Evolutionary conservation across 441 rosid genomes (phyloP).

Genomic region (Eugenia klotzschiana): DNA sequence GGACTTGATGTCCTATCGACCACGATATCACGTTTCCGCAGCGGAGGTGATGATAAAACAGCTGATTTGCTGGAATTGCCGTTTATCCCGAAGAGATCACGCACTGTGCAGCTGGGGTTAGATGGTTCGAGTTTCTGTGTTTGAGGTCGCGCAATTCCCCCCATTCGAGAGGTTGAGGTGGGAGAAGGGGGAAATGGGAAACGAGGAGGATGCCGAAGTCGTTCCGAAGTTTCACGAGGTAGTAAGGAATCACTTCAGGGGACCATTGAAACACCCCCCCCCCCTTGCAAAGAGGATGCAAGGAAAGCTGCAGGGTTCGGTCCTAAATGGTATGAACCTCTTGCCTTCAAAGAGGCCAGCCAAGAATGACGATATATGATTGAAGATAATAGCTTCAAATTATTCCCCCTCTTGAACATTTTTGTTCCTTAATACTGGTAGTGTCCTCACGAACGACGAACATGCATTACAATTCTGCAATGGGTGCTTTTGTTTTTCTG

Average conservation of each 20-base stretch:
- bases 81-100: constrained; percentile 76
- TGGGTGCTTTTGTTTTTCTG: not conserved
- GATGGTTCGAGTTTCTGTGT: constrained; percentile 50
- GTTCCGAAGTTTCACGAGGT: constrained; percentile 49
- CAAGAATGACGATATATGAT: not conserved
- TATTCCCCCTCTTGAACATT: not conserved
- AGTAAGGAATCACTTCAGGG: constrained; percentile 64
- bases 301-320: constrained; percentile 89
- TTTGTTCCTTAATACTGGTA: not conserved
- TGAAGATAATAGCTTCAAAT: not conserved
- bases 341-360: constrained; percentile 37
- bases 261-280: constrained; percentile 81
- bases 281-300: constrained; percentile 58
- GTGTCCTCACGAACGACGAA: not conserved
- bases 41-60: constrained; percentile 66
- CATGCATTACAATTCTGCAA: not conserved
- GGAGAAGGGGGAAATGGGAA: constrained; percentile 1
- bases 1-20: constrained; percentile 87
- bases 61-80: constrained; percentile 61
- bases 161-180: not conserved
- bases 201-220: constrained; percentile 26
- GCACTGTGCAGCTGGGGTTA: constrained; percentile 64
- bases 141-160: constrained; percentile 12
- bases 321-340: constrained; percentile 79
- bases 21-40: constrained; percentile 60